Percentiles rank a stretch among this genome's conserved stretches.
Evolutionary conservation across 2,329 filamentous ascomycete species (phyloP).

Genomic region (Tolypocladium ovalisporum): DNA sequence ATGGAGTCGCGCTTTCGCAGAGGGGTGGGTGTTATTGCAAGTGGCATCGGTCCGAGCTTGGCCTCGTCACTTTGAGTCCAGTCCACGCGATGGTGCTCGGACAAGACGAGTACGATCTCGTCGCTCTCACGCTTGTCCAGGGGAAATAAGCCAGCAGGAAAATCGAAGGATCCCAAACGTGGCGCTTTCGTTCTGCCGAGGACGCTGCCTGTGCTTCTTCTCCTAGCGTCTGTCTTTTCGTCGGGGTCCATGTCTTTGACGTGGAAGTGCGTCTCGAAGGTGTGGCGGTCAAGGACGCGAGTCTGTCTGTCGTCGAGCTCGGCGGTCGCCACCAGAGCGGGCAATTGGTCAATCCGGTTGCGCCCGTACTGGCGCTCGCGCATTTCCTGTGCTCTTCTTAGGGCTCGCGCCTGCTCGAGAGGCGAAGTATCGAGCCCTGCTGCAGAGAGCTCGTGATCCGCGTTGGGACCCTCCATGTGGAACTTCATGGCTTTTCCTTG

Average conservation of each 20-base stretch:
- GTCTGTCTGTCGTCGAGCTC: slow-evolving; percentile 17
- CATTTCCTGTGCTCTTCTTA: slow-evolving; percentile 26
- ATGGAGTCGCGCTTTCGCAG: slow-evolving; percentile 36
- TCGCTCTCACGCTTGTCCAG: background rate
- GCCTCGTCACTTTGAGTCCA: slow-evolving; percentile 49
- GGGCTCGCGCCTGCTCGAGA: slow-evolving; percentile 21
- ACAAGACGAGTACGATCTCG: slow-evolving; percentile 5
- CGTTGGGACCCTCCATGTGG: slow-evolving; percentile 22
- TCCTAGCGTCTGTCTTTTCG: slow-evolving; percentile 11
- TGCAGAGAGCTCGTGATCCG: slow-evolving; percentile 7
- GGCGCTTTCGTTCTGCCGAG: slow-evolving; percentile 8
- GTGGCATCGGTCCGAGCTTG: slow-evolving; percentile 4
- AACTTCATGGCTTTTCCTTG: slow-evolving; percentile 29
- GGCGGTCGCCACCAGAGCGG: slow-evolving; percentile 23
- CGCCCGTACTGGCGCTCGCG: slow-evolving; percentile 26
- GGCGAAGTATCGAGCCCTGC: slow-evolving; percentile 18
- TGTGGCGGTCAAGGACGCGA: slow-evolving; percentile 14
- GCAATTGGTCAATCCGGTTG: slow-evolving; percentile 31
- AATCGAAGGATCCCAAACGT: slow-evolving; percentile 1
- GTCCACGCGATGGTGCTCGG: slow-evolving; percentile 36
- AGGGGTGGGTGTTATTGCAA: slow-evolving; percentile 12
- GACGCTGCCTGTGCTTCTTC: slow-evolving; percentile 27
- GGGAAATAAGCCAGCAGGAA: slow-evolving; percentile 1
- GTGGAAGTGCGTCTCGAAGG: slow-evolving; percentile 17
- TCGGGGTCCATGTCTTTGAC: slow-evolving; percentile 4